Evolutionary conservation across 139 green algal genomes (phyloP), one percentile per base, ranked within the genome.

Genomic region (Pleodorina starrii): DNA sequence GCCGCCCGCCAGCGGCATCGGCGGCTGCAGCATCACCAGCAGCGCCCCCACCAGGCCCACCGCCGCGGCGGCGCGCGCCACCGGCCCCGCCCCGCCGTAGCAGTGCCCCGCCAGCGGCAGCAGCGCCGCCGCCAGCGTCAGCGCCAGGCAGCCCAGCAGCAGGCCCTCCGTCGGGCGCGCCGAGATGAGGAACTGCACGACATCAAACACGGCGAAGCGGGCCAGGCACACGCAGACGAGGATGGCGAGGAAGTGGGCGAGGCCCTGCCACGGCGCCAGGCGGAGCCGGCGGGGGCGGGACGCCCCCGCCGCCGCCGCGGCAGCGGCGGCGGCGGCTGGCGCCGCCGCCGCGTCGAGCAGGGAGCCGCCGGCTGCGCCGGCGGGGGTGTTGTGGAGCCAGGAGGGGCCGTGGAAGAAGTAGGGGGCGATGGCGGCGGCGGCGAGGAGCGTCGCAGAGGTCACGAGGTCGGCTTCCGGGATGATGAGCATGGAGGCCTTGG

Each of bases 121-220:
- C 66, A 94, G 94, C 25, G 91, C 94, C 11, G 89, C 90, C 7
- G 95, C 93, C 4, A 71, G 46, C 14, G 79, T 86, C 25, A 98
- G 79, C 27, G 98, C 43, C 81, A 99, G 91, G 16, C 90, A 72
- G 19, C 98, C 97, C 23, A 98, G 87, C 85, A 98, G 81, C 38
- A 98, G 77, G 3, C 94, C 97, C 90, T 99, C 97, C 7, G 92
- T 92, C 2, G 98, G 98, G 16, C 95, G 94, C 0, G 94, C 81
- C 83, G 77, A 91, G 11, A 92, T 42, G 1, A 88, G 46, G 29
- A 87, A 93, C 38, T 94, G 91, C 51, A 98, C 88, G 0, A 97
- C 91, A 76, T 99, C 97, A 87, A 98, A 99, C 10, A 99, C 80
- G 12, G 96, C 96, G 86, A 98, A 98, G 35, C 98, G 94, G 7